Evolutionary conservation across 2,329 filamentous ascomycete genomes (phyloP).

Genomic region (Apiospora pterosperma): DNA sequence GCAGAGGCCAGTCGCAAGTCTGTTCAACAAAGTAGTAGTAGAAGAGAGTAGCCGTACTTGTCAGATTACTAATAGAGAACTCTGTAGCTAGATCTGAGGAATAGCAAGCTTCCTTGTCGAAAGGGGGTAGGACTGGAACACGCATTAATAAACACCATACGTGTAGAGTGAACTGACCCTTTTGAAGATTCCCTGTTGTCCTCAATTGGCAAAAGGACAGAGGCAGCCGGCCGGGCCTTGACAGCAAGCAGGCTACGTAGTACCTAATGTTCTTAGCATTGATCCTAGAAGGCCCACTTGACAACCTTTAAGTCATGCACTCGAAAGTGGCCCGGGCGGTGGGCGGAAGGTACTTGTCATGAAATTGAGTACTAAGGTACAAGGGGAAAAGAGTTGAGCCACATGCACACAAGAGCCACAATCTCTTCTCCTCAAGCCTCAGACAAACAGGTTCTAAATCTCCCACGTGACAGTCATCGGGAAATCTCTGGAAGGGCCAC

Average conservation of each 20-base stretch:
- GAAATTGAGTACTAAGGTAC: background rate
- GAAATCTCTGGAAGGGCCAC: constrained; percentile 7
- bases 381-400: background rate
- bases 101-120: background rate
- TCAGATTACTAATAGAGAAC: background rate
- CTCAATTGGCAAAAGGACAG: background rate
- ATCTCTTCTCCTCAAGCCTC: background rate
- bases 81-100: background rate
- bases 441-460: background rate
- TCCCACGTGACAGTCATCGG: constrained; percentile 2
- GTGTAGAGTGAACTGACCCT: background rate
- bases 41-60: background rate
- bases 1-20: background rate
- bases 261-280: too few relatives aligned
- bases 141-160: background rate
- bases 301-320: background rate
- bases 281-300: background rate
- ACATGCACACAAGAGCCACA: background rate
- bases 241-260: too few relatives aligned
- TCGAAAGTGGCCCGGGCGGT: background rate
- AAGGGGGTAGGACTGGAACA: background rate
- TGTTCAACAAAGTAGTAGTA: background rate
- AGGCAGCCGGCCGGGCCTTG: background rate
- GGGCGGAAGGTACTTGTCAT: background rate
- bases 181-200: background rate